These are phyloP conservation scores for Globisporangium spinosum DNA, from an alignment of 352 stramenopile species.

Conservation along the genomic window DNA sequence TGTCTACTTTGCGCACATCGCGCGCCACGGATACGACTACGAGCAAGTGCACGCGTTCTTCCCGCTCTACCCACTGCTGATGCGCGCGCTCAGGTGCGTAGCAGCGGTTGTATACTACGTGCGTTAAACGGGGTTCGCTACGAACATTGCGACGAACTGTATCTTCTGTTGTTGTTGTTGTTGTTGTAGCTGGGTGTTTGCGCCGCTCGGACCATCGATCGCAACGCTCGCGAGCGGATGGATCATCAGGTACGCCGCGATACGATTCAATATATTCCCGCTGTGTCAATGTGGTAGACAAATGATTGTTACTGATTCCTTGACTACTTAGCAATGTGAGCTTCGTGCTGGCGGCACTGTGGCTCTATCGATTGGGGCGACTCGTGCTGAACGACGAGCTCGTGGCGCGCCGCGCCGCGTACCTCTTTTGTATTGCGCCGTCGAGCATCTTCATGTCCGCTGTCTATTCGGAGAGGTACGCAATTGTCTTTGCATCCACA, in stretches of 20 bases:
- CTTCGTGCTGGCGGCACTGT: constrained; percentile 67
- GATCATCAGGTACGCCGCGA: constrained; percentile 34
- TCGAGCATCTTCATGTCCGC: constrained; percentile 84
- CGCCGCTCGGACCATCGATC: constrained; percentile 13
- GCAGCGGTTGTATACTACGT: neutral
- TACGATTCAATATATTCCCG: neutral
- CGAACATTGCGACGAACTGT: neutral
- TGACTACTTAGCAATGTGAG: constrained; percentile 47
- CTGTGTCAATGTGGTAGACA: neutral
- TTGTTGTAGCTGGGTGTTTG: constrained; percentile 18
- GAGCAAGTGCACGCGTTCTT: constrained; percentile 87
- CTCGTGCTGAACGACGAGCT: constrained; percentile 53
- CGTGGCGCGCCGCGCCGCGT: constrained; percentile 54
- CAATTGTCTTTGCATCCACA: neutral
- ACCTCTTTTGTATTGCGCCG: constrained; percentile 71
- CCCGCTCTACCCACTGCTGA: constrained; percentile 66
- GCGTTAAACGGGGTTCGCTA: neutral
- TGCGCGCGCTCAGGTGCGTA: constrained; percentile 26
- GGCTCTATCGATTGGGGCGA: constrained; percentile 61
- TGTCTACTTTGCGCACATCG: constrained; percentile 80
- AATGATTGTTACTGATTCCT: neutral
- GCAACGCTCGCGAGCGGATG: constrained; percentile 46
- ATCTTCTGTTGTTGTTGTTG: neutral
- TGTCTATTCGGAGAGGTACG: constrained; percentile 74
- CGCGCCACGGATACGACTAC: constrained; percentile 70